Evolutionary conservation across 2,329 filamentous ascomycete species (phyloP), one percentile per base, ranked within the genome.

Genomic region (Penicillium sp.): DNA sequence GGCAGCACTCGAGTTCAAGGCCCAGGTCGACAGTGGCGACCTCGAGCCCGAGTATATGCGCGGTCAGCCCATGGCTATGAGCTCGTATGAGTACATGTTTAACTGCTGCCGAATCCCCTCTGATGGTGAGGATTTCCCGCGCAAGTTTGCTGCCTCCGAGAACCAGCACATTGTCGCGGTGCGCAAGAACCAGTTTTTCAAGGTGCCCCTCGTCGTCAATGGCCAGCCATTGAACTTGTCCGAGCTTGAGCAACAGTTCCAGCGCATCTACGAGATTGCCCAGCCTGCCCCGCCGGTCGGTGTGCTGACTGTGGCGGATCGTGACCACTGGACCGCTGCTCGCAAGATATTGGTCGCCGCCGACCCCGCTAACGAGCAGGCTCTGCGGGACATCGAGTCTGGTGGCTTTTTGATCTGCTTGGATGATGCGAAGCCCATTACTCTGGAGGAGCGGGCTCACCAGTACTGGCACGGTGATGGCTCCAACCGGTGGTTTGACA

Each of bases 41-140:
- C 74, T 98, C 35, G 92, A 98, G 72, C 92, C 92, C 15, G 92
- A 98, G 69, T 96, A 95, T 71, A 95, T 98, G 88, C 93, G 93
- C 74, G 89, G 88, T 69, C 76, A 93, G 42, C 92, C 92, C 43
- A 90, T 96, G 60, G 92, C 89, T 67, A 98, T 98, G 92, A 88
- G 88, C 73, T 92, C 86, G 61, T 96, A 95, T 73, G 75, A 95
- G 71, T 96, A 82, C 78, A 98, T 98, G 92, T 98, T 98, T 77
- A 96, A 98, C 69, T 80, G 79, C 67, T 85, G 79, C 66, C 83
- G 92, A 53, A 81, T 96, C 27, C 83, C 90, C 18, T 84, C 84
- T 37, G 83, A 82, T 57, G 84, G 86, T 9, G 76, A 80, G 22
- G 92, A 98, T 62, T 79, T 86, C 59, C 84, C 85, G 7, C 72